A percentile compares a stretch with the other conserved stretches of the same genome.
Evolutionary conservation across 805 yeast genomes (phyloP).

Genomic region (Yarrowia divulgata): DNA sequence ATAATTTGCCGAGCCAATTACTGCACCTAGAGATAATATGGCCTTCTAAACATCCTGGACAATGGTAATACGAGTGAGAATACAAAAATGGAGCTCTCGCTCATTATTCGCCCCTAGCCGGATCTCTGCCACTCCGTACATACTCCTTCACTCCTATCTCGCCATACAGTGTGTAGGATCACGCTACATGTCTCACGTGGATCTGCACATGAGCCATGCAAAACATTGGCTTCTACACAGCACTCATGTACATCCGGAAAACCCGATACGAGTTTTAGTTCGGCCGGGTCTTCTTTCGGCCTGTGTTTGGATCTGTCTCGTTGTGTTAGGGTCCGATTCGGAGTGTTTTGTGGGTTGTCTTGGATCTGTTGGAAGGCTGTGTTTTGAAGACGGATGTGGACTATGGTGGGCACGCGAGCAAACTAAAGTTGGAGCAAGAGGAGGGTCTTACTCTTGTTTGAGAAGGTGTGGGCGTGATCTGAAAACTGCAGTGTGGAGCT

Average conservation of each 20-base stretch:
- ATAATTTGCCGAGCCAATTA: neutral
- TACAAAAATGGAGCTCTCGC: neutral
- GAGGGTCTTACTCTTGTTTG: neutral
- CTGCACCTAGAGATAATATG: no score
- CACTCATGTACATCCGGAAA: constrained; percentile 1
- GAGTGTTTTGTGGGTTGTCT: neutral
- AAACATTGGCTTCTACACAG: constrained; percentile 8
- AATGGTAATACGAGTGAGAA: neutral
- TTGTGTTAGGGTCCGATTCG: neutral
- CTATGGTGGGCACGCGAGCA: constrained; percentile 4
- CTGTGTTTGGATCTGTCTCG: neutral
- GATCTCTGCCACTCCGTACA: neutral
- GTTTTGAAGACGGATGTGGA: neutral
- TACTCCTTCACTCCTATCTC: neutral
- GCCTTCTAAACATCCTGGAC: neutral
- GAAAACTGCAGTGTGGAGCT: neutral
- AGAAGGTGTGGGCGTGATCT: neutral
- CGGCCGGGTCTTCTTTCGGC: neutral
- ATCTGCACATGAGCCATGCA: neutral
- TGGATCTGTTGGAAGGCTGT: neutral
- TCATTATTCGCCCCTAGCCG: neutral
- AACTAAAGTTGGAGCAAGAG: neutral
- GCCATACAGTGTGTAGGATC: neutral
- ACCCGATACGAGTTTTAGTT: neutral
- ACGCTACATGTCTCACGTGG: neutral